A percentile compares a stretch with the other conserved stretches of the same genome.
These are phyloP conservation scores for Liriodendron chinense DNA, from an alignment of 164 flowering plant species.

Conservation along the genomic window DNA sequence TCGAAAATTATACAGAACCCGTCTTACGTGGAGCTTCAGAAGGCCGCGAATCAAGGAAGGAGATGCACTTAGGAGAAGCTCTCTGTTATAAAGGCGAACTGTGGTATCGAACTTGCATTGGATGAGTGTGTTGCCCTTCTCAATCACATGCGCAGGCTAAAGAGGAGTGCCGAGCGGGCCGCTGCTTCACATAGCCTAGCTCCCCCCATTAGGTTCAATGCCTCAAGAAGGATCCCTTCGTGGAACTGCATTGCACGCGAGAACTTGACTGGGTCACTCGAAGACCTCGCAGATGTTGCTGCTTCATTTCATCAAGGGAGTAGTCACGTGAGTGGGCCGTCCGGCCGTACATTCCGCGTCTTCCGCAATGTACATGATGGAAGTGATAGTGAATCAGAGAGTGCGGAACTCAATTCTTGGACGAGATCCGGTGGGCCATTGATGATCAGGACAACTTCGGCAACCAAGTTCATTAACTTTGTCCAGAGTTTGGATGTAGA, in stretches of 20 bases:
- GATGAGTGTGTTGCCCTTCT: conserved; percentile 94
- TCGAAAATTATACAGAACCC: conserved; percentile 93
- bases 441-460: conserved; percentile 96
- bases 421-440: conserved; percentile 96
- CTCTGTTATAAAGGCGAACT: conserved; percentile 92
- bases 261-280: conserved; percentile 93
- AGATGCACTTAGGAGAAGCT: conserved; percentile 99
- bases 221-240: conserved; percentile 90
- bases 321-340: conserved; percentile 25
- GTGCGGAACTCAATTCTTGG: conserved; percentile 67
- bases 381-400: conserved; percentile 86
- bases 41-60: conserved; percentile 89
- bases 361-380: conserved; percentile 57
- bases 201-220: conserved; percentile 54
- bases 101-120: conserved; percentile 91
- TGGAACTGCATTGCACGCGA: conserved; percentile 98
- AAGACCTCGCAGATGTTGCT: conserved; percentile 49
- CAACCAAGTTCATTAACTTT: conserved; percentile 66
- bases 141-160: conserved; percentile 97
- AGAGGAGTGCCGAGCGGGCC: conserved; percentile 83
- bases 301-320: conserved; percentile 40
- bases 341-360: conserved; percentile 31
- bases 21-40: conserved; percentile 75
- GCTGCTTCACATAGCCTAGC: conserved; percentile 70
- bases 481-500: conserved; percentile 69